Evolutionary conservation across 768 basidiomycete species (phyloP), one percentile per base, ranked within the genome.

Genomic region (Boletus subparvulus): DNA sequence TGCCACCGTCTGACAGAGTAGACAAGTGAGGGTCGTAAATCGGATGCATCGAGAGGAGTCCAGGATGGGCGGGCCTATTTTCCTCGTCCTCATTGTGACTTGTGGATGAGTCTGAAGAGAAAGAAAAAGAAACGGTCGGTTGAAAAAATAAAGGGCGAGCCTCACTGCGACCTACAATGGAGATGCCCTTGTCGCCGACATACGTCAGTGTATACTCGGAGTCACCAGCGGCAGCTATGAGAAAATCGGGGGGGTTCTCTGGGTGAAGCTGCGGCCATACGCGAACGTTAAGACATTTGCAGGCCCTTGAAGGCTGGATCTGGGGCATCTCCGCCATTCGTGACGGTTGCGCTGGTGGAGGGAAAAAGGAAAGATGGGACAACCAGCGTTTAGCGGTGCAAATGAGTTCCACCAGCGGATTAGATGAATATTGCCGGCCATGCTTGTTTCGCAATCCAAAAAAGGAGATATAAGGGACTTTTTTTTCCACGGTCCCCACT

Each of bases 251-350:
- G 13, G 75, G 74, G n/a, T 74, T 61, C 39, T 49, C 58, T 24
- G 55, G 19, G 4, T 48, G 49, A 5, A 72, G 73, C 28, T 70
- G 70, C 10, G 77, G 68, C 43, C 69, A 73, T 58, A 90, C 79
- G 59, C 80, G 82, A 45, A 91, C 77, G 65, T 91, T 91, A 56
- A 91, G 81, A 63, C 89, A 91, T 67, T 74, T 80, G 71, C 89
- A 91, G 52, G 88, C 78, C 73, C 79, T 83, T 36, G 59, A 59
- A 47, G 56, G 56, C 24, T 19, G 39, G 55, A 61, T 60, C 24
- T 58, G 55, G 58, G 52, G 56, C 46, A 55, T 41, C 35, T 68
- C 57, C 60, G 62, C 56, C 71, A 73, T 73, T 50, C 19, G 37
- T 5, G 53, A 54, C 54, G 56, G 59, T 6, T 2, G 57, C 24